Evolutionary conservation across 148 eudicot genomes (phyloP).

Genomic region (Rhododendron kiyosumense): DNA sequence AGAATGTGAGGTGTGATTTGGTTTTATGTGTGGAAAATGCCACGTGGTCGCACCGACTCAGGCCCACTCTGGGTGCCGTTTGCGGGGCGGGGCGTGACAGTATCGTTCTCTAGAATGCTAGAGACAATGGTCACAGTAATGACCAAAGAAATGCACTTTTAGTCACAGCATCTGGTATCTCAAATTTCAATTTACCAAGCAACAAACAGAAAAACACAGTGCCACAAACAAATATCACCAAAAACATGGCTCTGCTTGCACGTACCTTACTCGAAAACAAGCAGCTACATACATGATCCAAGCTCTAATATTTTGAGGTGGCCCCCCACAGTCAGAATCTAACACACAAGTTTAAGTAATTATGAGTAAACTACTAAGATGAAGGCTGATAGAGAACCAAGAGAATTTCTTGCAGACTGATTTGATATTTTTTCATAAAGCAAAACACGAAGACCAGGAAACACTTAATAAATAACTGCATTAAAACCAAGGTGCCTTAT

Average conservation of each 20-base stretch:
- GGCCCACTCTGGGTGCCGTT: too few species aligned
- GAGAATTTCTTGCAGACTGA: not conserved
- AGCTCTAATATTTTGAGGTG: conserved; percentile 63
- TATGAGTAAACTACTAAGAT: conserved; percentile 16
- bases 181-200: conserved; percentile 1
- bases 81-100: too few species aligned
- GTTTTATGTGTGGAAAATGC: too few species aligned
- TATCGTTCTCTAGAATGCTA: not conserved
- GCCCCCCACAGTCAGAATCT: conserved; percentile 50
- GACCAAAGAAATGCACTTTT: not conserved
- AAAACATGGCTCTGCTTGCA: not conserved
- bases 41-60: too few species aligned
- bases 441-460: not conserved
- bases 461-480: not conserved
- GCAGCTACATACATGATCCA: conserved; percentile 69
- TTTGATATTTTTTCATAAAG: not conserved
- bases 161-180: not conserved
- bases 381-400: not conserved
- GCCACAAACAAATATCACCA: not conserved
- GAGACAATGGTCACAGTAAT: not conserved
- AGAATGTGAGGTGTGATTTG: too few species aligned
- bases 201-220: not conserved
- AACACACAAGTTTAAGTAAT: conserved; percentile 11
- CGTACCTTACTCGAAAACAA: conserved; percentile 65
- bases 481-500: not conserved